These are phyloP conservation scores for Kregervanrija pseudodelftensis DNA, from an alignment of 805 yeast species.

Conservation along the genomic window DNA sequence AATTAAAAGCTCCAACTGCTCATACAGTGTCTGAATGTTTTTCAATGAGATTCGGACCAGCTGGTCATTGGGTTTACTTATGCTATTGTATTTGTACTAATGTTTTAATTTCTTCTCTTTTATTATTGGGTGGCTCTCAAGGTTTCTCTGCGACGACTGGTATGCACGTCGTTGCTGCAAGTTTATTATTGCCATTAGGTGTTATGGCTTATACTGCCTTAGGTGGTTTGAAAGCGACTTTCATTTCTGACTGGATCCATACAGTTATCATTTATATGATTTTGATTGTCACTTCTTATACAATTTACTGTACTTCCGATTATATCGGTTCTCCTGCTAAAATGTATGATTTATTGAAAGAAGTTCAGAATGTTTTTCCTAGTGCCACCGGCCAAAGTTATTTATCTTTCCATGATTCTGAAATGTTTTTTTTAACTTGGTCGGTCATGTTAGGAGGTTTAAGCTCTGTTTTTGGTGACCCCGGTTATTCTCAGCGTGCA, in stretches of 20 bases:
- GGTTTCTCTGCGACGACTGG: constrained; percentile 37
- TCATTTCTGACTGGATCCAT: constrained; percentile 46
- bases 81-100: constrained; percentile 32
- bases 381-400: constrained; percentile 25
- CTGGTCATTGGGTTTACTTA: constrained; percentile 30
- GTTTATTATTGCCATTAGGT: constrained; percentile 39
- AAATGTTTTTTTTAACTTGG: constrained; percentile 28
- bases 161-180: constrained; percentile 39
- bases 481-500: constrained; percentile 32
- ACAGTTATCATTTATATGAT: constrained; percentile 31
- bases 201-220: constrained; percentile 41
- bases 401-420: constrained; percentile 25
- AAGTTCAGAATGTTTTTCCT: constrained; percentile 27
- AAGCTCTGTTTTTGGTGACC: constrained; percentile 21
- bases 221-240: constrained; percentile 50
- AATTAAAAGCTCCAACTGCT: constrained; percentile 34
- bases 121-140: constrained; percentile 37
- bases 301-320: constrained; percentile 30
- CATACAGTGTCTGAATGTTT: constrained; percentile 38
- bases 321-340: constrained; percentile 38
- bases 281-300: constrained; percentile 27
- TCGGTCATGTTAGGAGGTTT: constrained; percentile 27
- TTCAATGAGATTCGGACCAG: constrained; percentile 31
- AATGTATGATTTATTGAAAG: constrained; percentile 35
- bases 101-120: constrained; percentile 27